Evolutionary conservation across 768 basidiomycete genomes (phyloP), one percentile per base, ranked within the genome.

Genomic region (Boletus subcaerulescens): DNA sequence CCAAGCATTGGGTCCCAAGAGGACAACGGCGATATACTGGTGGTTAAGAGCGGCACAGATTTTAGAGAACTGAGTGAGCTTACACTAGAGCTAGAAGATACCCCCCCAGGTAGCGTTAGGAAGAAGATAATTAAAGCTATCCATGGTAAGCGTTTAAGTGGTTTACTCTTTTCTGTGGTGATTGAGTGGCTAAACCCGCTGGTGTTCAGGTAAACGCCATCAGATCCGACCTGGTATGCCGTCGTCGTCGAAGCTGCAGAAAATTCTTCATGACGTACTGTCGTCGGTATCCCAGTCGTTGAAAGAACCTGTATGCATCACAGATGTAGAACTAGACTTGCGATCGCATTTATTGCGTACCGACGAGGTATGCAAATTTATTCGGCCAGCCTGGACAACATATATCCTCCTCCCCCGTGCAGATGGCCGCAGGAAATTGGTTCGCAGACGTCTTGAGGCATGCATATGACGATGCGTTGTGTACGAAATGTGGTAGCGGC

Each of bases 21-120:
- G n/a, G 90, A 91, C 60, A 64, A 80, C 2, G 89, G 89, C 4
- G 84, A 89, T 46, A 75, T 89, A 31, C 74, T 91, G 18, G 76
- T 89, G 18, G 74, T 93, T 56, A 95, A 95, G 71, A 93, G 90
- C 64, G 93, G 93, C 9, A 89, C 86, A 3, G 92, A 96, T 71
- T 96, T 96, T 65, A 81, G 89, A 36, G 92, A 95, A 58, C 73
- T 95, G 33, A 91, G 90, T 48, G 89, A 91, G 56, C 73, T 93
- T 42, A 76, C 71, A 0, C 71, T 96, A 20, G 83, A 84, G 52
- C 73, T 95, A 14, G 72, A 75, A 26, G 73, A 81, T 47, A 78
- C 85, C 2, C 80, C 88, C 1, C 65, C 75, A 31, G 85, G 83
- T 1, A 86, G 84, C 61, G 71, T 89, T 12, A 77, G 93, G 58